Conservation (phyloP, 768 basidiomycete species). For the Cystobasidium ongulense region DNA sequence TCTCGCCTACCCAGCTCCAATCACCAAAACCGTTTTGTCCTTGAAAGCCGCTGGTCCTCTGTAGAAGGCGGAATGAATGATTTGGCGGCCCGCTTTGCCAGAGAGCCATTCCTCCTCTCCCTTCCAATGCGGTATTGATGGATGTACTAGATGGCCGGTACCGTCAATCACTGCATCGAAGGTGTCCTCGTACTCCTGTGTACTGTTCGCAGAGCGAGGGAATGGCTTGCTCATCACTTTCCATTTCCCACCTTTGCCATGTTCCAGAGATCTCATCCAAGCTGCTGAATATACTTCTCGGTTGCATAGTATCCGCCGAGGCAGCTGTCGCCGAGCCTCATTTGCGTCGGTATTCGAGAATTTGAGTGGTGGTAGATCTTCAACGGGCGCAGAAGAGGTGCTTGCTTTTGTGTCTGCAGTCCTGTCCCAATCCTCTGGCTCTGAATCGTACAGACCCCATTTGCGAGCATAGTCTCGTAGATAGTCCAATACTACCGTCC, state of each 20-base stretch:
- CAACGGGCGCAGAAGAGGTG: background rate
- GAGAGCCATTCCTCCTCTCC: constrained; percentile 14
- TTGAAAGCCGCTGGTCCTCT: constrained; percentile 18
- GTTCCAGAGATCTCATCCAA: background rate
- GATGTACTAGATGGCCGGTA: constrained; percentile 22
- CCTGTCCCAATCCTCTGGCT: constrained; percentile 6
- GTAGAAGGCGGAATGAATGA: constrained; percentile 25
- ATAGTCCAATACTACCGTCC: constrained; percentile 21
- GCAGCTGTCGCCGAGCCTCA: constrained; percentile 11
- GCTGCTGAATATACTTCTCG: constrained; percentile 23
- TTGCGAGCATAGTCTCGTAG: constrained; percentile 15
- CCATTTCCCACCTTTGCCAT: background rate
- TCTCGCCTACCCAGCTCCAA: constrained; percentile 16
- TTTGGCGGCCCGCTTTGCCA: background rate
- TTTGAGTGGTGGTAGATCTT: background rate
- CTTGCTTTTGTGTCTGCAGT: background rate
- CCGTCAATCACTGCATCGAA: constrained; percentile 27
- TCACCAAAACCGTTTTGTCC: constrained; percentile 1
- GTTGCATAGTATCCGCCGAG: constrained; percentile 18
- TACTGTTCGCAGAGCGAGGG: background rate
- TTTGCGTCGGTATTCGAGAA: constrained; percentile 2
- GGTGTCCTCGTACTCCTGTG: background rate
- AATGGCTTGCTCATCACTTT: background rate
- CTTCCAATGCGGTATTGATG: constrained; percentile 4
- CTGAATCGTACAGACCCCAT: constrained; percentile 29